Percentiles rank a stretch among this genome's conserved stretches.
Conservation (phyloP, 2,329 filamentous ascomycete species). For the Mycosphaerella sp. region DNA sequence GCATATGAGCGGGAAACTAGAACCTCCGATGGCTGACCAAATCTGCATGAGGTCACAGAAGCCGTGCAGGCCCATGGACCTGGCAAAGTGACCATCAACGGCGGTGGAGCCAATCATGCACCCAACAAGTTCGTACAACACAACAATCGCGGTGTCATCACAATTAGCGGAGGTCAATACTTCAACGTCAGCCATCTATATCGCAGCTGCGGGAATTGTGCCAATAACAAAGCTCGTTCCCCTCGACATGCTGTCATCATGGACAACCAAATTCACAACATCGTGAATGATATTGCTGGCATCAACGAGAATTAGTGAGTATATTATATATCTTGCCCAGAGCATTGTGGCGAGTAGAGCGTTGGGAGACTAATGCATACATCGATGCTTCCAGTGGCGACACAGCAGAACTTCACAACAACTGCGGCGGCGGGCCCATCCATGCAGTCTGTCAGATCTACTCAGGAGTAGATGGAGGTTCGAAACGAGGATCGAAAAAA, state of each 20-base stretch:
- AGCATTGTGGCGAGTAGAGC: no score
- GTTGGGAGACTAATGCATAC: no score
- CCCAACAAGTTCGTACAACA: constrained; percentile 29
- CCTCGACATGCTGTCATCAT: background rate
- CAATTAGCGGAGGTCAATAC: background rate
- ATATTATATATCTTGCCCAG: no score
- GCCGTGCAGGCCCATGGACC: background rate
- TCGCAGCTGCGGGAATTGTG: background rate
- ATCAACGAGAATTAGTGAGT: background rate
- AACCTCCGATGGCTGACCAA: no score
- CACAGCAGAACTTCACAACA: no score
- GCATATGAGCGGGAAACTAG: no score
- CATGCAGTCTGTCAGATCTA: no score
- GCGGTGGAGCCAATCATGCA: constrained; percentile 34
- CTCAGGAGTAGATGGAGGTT: no score
- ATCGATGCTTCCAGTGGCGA: no score
- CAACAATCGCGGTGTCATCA: constrained; percentile 38
- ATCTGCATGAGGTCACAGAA: no score
- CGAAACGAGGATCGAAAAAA: no score
- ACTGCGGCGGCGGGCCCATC: no score
- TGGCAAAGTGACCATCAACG: constrained; percentile 8
- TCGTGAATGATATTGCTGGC: background rate
- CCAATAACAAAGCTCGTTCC: background rate
- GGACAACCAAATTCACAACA: background rate
- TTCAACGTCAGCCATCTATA: background rate